Conservation (phyloP, 306 rosid species). For the Ormosia emarginata region DNA sequence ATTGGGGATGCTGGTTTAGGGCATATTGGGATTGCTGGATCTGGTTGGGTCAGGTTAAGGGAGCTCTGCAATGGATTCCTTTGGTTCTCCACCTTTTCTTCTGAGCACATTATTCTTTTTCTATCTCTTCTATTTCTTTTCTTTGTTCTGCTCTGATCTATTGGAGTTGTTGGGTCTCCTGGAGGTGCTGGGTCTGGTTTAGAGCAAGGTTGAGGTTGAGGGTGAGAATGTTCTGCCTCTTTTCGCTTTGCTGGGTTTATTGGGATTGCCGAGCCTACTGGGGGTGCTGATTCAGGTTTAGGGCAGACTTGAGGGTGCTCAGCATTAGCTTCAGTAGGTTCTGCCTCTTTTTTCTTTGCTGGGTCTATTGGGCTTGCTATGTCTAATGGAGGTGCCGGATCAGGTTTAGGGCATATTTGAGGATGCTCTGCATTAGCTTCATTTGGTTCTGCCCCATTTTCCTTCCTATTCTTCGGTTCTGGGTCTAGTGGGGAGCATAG, state of each 20-base stretch:
- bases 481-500: not conserved
- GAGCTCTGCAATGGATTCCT: constrained; percentile 33
- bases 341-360: not conserved
- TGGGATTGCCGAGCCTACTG: not conserved
- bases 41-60: constrained; percentile 30
- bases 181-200: constrained; percentile 39
- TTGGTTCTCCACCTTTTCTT: constrained; percentile 36
- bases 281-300: not conserved
- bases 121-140: not conserved
- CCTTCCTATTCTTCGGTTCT: not conserved
- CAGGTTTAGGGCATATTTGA: constrained; percentile 14
- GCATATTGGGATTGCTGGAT: constrained; percentile 6
- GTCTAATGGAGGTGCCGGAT: constrained; percentile 16
- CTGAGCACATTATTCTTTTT: not conserved
- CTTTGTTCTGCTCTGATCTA: not conserved
- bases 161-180: not conserved
- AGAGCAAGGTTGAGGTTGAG: not conserved
- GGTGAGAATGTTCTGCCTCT: not conserved
- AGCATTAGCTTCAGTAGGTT: not conserved
- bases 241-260: not conserved
- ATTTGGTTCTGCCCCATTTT: constrained; percentile 33
- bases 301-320: not conserved
- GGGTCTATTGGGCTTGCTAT: not conserved
- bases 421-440: not conserved
- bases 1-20: not conserved